Evolutionary conservation across 345 rosid species (phyloP).

Genomic region (Ricinus communis): DNA sequence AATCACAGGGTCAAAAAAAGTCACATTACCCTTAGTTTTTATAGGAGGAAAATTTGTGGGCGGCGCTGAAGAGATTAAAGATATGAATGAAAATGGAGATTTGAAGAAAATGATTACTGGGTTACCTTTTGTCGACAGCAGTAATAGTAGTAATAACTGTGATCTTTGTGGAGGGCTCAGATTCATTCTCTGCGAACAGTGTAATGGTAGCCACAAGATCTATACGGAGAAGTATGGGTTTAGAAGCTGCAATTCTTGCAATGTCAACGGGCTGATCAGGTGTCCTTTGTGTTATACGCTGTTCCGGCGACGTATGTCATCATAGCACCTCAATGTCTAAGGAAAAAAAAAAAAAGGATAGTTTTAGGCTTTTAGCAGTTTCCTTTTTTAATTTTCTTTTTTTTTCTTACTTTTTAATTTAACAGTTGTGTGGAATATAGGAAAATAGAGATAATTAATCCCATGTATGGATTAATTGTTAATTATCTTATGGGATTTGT

Average conservation of each 20-base stretch:
- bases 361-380: not conserved
- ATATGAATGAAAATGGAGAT: constrained; percentile 48
- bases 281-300: constrained; percentile 38
- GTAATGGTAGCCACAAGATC: constrained; percentile 69
- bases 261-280: constrained; percentile 45
- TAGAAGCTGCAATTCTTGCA: constrained; percentile 41
- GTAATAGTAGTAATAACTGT: constrained; percentile 21
- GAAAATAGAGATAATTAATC: not conserved
- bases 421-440: not conserved
- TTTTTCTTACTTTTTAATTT: not conserved
- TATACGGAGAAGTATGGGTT: constrained; percentile 44
- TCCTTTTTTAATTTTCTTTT: not conserved
- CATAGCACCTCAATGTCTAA: not conserved
- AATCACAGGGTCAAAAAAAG: constrained; percentile 19
- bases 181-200: constrained; percentile 45
- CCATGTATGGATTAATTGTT: not conserved
- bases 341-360: not conserved
- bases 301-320: constrained; percentile 18
- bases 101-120: constrained; percentile 35
- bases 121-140: constrained; percentile 26
- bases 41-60: constrained; percentile 50
- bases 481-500: not conserved
- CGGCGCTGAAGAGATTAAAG: constrained; percentile 46
- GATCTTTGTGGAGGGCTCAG: constrained; percentile 53
- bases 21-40: constrained; percentile 46